These are phyloP conservation scores for Candida albicans DNA, from an alignment of 1,139 yeast species.

Conservation along the genomic window DNA sequence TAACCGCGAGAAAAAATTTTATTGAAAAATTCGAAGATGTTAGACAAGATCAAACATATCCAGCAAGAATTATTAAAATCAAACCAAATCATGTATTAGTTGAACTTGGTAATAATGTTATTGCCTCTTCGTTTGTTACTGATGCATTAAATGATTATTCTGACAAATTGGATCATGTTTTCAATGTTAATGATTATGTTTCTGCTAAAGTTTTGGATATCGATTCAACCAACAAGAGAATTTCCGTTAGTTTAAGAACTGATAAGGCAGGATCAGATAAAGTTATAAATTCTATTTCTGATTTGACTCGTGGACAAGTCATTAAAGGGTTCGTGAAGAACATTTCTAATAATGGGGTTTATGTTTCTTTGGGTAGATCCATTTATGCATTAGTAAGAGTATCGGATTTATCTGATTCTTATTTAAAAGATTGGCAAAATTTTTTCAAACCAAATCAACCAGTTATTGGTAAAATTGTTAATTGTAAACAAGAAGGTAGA, in stretches of 20 bases:
- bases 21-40: constrained; percentile 51
- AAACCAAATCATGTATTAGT: constrained; percentile 63
- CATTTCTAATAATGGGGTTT: constrained; percentile 75
- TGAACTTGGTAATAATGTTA: constrained; percentile 60
- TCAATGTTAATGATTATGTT: constrained; percentile 55
- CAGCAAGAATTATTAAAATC: constrained; percentile 67
- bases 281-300: constrained; percentile 49
- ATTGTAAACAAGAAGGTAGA: constrained; percentile 62
- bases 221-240: constrained; percentile 56
- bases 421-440: constrained; percentile 84
- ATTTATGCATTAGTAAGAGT: constrained; percentile 81
- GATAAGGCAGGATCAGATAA: constrained; percentile 53
- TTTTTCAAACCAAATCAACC: constrained; percentile 68
- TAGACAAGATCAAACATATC: constrained; percentile 56
- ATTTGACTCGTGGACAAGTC: constrained; percentile 66
- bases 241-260: constrained; percentile 65
- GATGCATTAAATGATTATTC: constrained; percentile 79
- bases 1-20: constrained; percentile 49
- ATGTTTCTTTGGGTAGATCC: constrained; percentile 71
- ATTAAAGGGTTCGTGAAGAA: constrained; percentile 79
- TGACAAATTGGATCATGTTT: constrained; percentile 52
- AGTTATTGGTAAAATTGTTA: constrained; percentile 72
- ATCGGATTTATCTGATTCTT: constrained; percentile 78
- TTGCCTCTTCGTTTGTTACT: constrained; percentile 69
- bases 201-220: constrained; percentile 60